Percentiles rank a stretch among this genome's conserved stretches.
These are phyloP conservation scores for Cystobasidium slooffiae DNA, from an alignment of 1,284 basidiomycete genomes.

Conservation along the genomic window DNA sequence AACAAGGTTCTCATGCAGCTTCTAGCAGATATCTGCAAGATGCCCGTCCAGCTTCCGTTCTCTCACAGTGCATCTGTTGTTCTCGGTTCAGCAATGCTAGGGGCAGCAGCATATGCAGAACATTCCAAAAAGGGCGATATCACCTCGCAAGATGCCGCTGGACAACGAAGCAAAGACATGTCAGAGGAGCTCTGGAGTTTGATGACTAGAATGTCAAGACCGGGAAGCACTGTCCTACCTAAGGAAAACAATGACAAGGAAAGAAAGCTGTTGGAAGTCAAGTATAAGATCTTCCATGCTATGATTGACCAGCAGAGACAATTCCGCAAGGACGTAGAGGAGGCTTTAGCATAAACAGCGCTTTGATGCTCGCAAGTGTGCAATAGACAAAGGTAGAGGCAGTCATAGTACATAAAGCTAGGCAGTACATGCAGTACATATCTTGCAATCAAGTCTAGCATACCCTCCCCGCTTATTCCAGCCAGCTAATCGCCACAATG, in stretches of 20 bases:
- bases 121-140: constrained; percentile 53
- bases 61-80: constrained; percentile 79
- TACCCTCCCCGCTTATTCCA: too few species aligned
- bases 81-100: constrained; percentile 90
- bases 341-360: constrained; percentile 47
- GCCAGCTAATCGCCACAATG: too few species aligned
- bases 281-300: constrained; percentile 92
- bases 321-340: constrained; percentile 63
- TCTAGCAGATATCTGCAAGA: constrained; percentile 79
- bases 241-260: constrained; percentile 65
- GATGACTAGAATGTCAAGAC: constrained; percentile 95
- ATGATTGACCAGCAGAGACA: constrained; percentile 82
- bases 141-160: constrained; percentile 59
- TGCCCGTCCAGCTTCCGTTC: constrained; percentile 84
- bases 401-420: too few species aligned
- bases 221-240: constrained; percentile 76
- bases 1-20: constrained; percentile 82
- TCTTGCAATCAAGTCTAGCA: too few species aligned
- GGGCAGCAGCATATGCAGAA: constrained; percentile 76
- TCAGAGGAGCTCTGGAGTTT: constrained; percentile 82
- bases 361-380: not conserved
- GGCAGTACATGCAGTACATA: too few species aligned
- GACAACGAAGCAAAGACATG: constrained; percentile 63
- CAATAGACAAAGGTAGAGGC: not conserved
- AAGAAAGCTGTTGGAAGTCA: constrained; percentile 78